These are phyloP conservation scores for Chytriomyces hyalinus DNA, from an alignment of 192 early-diverging fungal genomes.

Conservation along the genomic window DNA sequence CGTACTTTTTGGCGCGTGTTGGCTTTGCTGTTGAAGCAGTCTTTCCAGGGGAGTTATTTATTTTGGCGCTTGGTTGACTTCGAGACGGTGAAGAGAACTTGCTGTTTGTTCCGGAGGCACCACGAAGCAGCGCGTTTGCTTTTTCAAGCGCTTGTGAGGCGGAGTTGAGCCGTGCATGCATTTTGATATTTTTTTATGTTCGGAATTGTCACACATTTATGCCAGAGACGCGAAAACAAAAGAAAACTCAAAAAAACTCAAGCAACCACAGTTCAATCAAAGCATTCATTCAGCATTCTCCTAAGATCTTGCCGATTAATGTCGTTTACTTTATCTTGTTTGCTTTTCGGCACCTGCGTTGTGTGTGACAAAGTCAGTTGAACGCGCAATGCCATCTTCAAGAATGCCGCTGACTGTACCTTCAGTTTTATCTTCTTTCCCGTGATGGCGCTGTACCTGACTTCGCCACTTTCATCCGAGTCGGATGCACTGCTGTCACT, in stretches of 20 bases:
- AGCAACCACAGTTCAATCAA: constrained; percentile 6
- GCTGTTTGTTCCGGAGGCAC: background rate
- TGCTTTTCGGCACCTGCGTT: constrained; percentile 25
- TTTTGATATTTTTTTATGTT: background rate
- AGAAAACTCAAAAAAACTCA: background rate
- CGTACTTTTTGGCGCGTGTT: constrained; percentile 4
- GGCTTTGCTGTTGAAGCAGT: background rate
- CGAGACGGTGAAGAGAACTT: background rate
- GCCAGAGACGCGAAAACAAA: background rate
- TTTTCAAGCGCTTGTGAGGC: constrained; percentile 12
- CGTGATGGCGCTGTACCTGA: constrained; percentile 45
- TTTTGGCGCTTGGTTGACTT: background rate
- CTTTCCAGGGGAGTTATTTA: background rate
- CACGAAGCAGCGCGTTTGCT: constrained; percentile 12
- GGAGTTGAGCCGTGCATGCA: background rate
- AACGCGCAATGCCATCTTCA: constrained; percentile 4
- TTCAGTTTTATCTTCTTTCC: constrained; percentile 57
- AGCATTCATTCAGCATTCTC: constrained; percentile 27
- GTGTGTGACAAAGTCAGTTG: background rate
- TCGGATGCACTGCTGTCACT: constrained; percentile 10
- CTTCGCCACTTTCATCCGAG: constrained; percentile 32
- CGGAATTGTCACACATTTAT: constrained; percentile 7
- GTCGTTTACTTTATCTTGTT: constrained; percentile 26
- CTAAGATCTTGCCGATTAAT: constrained; percentile 32
- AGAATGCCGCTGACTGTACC: constrained; percentile 20